A percentile compares a stretch with the other conserved stretches of the same genome.
phyloP scores from a whole-genome alignment of 805 yeast species.

The Kluyveromyces wickerhamii region DNA sequence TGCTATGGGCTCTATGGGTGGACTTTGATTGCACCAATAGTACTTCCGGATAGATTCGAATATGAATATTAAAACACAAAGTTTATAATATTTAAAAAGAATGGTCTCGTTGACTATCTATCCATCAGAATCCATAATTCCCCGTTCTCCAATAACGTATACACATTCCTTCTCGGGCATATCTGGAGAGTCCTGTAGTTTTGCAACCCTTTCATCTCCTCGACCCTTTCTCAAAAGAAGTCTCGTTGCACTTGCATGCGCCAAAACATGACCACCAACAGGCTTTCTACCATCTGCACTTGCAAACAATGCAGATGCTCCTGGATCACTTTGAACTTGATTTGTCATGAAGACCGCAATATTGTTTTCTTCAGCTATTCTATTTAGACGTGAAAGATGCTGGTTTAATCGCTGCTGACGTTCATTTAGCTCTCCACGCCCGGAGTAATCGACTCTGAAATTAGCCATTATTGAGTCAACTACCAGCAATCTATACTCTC shows the following conservation, averaged over 20 bases:
- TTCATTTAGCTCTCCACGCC: slow-evolving; percentile 71
- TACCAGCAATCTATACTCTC: slow-evolving; percentile 51
- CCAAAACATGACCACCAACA: slow-evolving; percentile 75
- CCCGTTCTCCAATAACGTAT: slow-evolving; percentile 62
- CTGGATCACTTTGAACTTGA: slow-evolving; percentile 80
- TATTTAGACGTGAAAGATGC: slow-evolving; percentile 42
- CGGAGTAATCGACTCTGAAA: slow-evolving; percentile 70
- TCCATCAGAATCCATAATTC: slow-evolving; percentile 45
- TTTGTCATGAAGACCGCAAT: slow-evolving; percentile 68
- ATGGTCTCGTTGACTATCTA: slow-evolving; percentile 6
- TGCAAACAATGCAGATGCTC: slow-evolving; percentile 71
- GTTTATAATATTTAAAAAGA: not conserved
- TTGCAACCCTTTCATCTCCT: slow-evolving; percentile 74
- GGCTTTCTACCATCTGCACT: slow-evolving; percentile 81
- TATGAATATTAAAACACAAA: slow-evolving; percentile 17
- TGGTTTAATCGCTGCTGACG: slow-evolving; percentile 65
- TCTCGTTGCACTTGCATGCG: slow-evolving; percentile 76
- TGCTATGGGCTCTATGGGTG: slow-evolving; percentile 82
- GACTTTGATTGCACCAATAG: slow-evolving; percentile 85
- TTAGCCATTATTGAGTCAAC: slow-evolving; percentile 75
- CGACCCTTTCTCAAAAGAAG: slow-evolving; percentile 66
- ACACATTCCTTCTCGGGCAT: slow-evolving; percentile 77
- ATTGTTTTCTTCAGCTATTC: slow-evolving; percentile 72
- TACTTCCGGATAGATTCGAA: slow-evolving; percentile 82
- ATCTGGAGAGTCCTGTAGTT: slow-evolving; percentile 73